Conservation (phyloP, 495 filamentous ascomycete species). For the Lophiotrema nucula region DNA sequence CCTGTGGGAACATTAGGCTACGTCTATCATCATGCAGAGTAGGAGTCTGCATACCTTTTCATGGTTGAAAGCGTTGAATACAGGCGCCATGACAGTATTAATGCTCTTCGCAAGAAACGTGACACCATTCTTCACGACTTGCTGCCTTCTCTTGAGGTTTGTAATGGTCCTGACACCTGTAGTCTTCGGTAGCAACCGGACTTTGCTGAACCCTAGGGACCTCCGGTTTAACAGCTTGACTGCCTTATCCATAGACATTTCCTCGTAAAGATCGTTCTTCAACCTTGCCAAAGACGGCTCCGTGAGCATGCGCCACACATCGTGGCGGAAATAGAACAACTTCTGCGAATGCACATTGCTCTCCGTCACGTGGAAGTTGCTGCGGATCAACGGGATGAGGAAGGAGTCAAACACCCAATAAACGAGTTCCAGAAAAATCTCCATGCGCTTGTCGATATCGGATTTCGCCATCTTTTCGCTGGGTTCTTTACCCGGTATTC, state of each 20-base stretch:
- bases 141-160: slow-evolving; percentile 68
- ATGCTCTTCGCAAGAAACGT: slow-evolving; percentile 68
- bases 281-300: slow-evolving; percentile 69
- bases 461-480: slow-evolving; percentile 61
- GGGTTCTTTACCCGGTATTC: slow-evolving; percentile 45
- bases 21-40: no score
- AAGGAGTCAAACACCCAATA: slow-evolving; percentile 94
- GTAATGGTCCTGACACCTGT: slow-evolving; percentile 75
- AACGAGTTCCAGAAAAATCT: slow-evolving; percentile 79
- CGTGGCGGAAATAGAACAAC: slow-evolving; percentile 92
- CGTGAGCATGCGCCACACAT: slow-evolving; percentile 76
- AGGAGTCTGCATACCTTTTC: slow-evolving; percentile 57
- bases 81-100: slow-evolving; percentile 74
- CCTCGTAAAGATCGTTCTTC: slow-evolving; percentile 75
- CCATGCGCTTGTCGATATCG: slow-evolving; percentile 72
- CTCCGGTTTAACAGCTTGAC: slow-evolving; percentile 58
- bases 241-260: slow-evolving; percentile 61
- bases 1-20: slow-evolving; percentile 37
- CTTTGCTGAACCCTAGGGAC: slow-evolving; percentile 69
- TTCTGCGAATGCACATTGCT: slow-evolving; percentile 75
- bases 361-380: slow-evolving; percentile 93
- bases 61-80: slow-evolving; percentile 71
- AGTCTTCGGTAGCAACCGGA: slow-evolving; percentile 78
- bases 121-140: slow-evolving; percentile 52
- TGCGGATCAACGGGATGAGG: slow-evolving; percentile 79